Conservation (phyloP, 768 basidiomycete species). For the Boletus speciosus region DNA sequence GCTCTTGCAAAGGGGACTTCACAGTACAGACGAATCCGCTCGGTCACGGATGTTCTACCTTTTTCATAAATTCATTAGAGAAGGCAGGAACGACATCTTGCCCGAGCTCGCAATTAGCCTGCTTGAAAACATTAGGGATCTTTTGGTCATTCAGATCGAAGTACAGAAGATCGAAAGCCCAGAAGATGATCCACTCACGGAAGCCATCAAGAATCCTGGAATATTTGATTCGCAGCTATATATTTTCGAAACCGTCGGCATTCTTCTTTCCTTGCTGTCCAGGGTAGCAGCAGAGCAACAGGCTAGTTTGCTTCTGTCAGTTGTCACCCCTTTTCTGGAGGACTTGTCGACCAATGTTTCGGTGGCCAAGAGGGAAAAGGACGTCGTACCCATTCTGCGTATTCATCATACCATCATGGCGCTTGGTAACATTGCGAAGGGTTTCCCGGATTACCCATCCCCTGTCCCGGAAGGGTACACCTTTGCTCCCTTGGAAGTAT, state of each 20-base stretch:
- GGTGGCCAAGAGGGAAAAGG: slow-evolving; percentile 54
- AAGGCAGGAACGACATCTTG: slow-evolving; percentile 74
- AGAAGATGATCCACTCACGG: slow-evolving; percentile 71
- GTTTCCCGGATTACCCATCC: slow-evolving; percentile 88
- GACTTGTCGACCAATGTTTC: slow-evolving; percentile 60
- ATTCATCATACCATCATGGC: slow-evolving; percentile 95
- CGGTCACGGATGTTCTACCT: slow-evolving; percentile 86
- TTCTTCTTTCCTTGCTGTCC: slow-evolving; percentile 72
- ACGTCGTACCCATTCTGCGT: slow-evolving; percentile 76
- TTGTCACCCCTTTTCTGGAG: slow-evolving; percentile 79
- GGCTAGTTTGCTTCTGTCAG: slow-evolving; percentile 62
- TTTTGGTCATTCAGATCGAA: slow-evolving; percentile 70
- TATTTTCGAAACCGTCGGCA: slow-evolving; percentile 89
- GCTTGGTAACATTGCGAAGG: slow-evolving; percentile 90
- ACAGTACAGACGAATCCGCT: slow-evolving; percentile 65
- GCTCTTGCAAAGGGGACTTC: slow-evolving; percentile 65
- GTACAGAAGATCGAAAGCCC: slow-evolving; percentile 74
- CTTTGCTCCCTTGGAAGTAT: slow-evolving; percentile 71
- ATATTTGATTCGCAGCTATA: slow-evolving; percentile 90
- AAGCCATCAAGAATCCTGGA: slow-evolving; percentile 69
- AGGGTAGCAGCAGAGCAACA: slow-evolving; percentile 61
- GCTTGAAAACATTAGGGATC: slow-evolving; percentile 70
- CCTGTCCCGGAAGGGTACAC: slow-evolving; percentile 63
- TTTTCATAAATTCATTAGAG: slow-evolving; percentile 88
- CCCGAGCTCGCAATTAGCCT: slow-evolving; percentile 66